These are phyloP conservation scores for Nannochloropsis oceanica DNA, from an alignment of 108 stramenopile species.

Conservation along the genomic window DNA sequence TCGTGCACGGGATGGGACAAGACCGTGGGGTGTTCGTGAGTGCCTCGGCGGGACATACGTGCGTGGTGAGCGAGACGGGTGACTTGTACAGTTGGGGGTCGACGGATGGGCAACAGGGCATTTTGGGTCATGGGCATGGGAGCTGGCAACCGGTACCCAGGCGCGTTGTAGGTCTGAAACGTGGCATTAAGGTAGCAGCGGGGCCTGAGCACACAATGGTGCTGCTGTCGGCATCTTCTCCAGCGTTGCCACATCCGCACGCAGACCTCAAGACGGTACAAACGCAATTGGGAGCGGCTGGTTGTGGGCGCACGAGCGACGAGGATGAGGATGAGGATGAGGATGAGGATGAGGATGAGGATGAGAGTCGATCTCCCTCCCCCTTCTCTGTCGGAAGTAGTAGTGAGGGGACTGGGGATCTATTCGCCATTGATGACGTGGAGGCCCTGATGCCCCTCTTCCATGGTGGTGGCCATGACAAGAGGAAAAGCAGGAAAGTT, in stretches of 20 bases:
- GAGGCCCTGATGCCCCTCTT: neutral
- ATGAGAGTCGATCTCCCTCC: neutral
- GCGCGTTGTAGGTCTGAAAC: slow-evolving; percentile 24
- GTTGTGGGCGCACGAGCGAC: neutral
- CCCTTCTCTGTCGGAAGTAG: neutral
- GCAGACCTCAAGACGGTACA: neutral
- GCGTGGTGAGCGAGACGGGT: slow-evolving; percentile 25
- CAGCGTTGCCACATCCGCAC: slow-evolving; percentile 11
- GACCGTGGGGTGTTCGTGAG: slow-evolving; percentile 3
- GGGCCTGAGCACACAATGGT: slow-evolving; percentile 30
- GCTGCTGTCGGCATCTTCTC: slow-evolving; percentile 19
- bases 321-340: slow-evolving; percentile 10
- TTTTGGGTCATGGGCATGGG: slow-evolving; percentile 21
- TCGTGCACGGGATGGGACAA: neutral
- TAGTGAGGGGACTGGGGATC: neutral
- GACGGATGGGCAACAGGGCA: slow-evolving; percentile 1
- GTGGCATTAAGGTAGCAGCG: slow-evolving; percentile 18
- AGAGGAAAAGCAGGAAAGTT: neutral
- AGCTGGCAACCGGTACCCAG: slow-evolving; percentile 31
- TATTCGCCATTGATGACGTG: neutral
- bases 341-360: neutral
- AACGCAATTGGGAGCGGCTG: neutral
- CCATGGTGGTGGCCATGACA: neutral
- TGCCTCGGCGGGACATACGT: slow-evolving; percentile 27
- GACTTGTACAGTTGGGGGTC: slow-evolving; percentile 32